Evolutionary conservation across 164 flowering plant species (phyloP), one percentile per base, ranked within the genome.

Genomic region (Aristolochia californica): DNA sequence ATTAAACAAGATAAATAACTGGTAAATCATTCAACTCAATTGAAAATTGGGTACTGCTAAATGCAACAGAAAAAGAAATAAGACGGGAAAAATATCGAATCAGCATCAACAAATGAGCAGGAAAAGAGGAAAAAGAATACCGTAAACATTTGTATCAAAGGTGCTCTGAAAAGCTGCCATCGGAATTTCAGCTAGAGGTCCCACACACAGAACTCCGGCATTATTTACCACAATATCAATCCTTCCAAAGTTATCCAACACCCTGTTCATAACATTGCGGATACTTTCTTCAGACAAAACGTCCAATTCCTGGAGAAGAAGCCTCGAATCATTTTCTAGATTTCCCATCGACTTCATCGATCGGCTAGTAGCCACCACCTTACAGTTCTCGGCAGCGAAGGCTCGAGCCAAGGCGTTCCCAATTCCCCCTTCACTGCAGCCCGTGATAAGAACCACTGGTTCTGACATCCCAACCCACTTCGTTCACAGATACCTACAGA

Each of bases 161-260:
- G 94, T 74, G 5, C 64, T 43, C 53, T 85, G 67, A 34, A 89
- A 5, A 3, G 80, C 55, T 55, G 94, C 62, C 9, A 89, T 40
- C 21, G 97, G 97, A 14, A 89, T 51, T 66, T 89, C 99, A 12
- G 91, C 99, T 26, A 89, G 72, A 43, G 99, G 99, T 5, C 87
- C 97, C 21, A 93, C 70, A 56, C 95, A 89, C 40, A 74, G 89
- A 15, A 93, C 74, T 16, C 99, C 99, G 20, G 99, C 99, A 56
- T 93, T 93, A 43, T 93, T 93, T 13, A 93, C 95, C n/a, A 93
- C 47, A 16, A 89, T 63, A 73, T 93, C 99, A 24, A 93, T 66
- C 20, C 80, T 70, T 1, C 96, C 93, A 34, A 79, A 87, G 65
- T 48, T 77, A 17, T 78, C 80, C 1, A 84, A 20, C 14, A 75